Base-by-base conservation (phyloP, 1,139 yeast genomes). In the Diutina neorugosa region DNA sequence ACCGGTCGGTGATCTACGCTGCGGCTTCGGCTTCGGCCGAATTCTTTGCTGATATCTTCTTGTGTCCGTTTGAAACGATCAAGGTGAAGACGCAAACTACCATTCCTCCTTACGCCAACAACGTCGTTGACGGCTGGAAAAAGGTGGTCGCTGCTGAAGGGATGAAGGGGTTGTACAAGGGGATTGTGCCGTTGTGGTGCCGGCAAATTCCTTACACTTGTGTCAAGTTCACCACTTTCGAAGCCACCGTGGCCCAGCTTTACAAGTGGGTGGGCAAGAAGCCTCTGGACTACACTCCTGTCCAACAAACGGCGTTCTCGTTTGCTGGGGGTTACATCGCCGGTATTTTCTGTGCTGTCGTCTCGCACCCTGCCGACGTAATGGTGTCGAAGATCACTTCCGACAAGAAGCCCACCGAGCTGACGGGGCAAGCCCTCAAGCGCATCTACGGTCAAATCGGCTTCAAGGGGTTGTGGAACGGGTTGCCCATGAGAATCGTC, bases 291-390 rank as follows among this genome's bases (percentile, higher is more conserved):
- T 74, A 69, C 65, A 67, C 73, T 53, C 66, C 78, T 42, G 57
- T 79, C 53, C 85, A 86, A 65, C 96, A 91, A 71, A 91, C 96
- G 42, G 96, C 96, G 56, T 95, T 91, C 51, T 87, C 96, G 31
- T 91, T 91, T 74, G 75, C 82, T 54, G 96, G 96, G 69, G 97
- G 98, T 69, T 90, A 90, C 73, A 81, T 90, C 67, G 98, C 97
- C 31, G 98, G 97, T 82, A 84, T 91, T 56, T 81, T 89, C 73
- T 90, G 97, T 76, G 97, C 97, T 23, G 71, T 86, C 54, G 94
- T 89, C 19, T 90, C 96, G 23, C 97, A 91, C 69, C 98, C 98
- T 48, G 97, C 97, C 44, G 98, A 91, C 70, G 96, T 90, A 50
- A 84, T 91, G 95, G 97, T 91, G 43, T 87, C 96, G 54, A 87